Evolutionary conservation across 106 monocot genomes (phyloP).

Genomic region (Dioscorea dumetorum): DNA sequence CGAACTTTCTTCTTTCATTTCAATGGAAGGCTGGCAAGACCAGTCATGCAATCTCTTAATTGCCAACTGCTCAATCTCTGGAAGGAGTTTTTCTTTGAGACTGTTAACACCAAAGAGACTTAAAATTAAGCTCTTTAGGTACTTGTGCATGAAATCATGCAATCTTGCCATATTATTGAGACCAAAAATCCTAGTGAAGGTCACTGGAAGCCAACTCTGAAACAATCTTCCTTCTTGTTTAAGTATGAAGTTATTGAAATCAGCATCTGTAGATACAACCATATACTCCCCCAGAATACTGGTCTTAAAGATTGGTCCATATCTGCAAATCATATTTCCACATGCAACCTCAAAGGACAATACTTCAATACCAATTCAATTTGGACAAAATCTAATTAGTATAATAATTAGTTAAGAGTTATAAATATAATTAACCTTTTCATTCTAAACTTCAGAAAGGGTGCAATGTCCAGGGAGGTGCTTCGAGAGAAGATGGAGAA

Average conservation of each 20-base stretch:
- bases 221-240: conserved; percentile 3
- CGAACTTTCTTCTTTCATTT: neutral
- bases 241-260: neutral
- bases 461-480: neutral
- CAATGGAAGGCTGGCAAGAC: neutral
- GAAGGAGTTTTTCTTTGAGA: neutral
- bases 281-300: neutral
- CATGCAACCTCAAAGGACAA: neutral
- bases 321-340: neutral
- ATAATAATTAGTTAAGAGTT: neutral
- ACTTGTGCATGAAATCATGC: conserved; percentile 7
- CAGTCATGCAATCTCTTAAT: neutral
- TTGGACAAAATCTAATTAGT: neutral
- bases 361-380: too few species aligned
- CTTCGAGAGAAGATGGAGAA: conserved; percentile 1
- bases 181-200: conserved; percentile 4
- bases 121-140: neutral
- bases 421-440: conserved; percentile 1
- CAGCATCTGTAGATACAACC: neutral
- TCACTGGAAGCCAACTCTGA: neutral
- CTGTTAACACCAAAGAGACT: neutral
- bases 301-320: conserved; percentile 6
- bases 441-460: neutral
- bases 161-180: neutral
- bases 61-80: neutral